phyloP scores from a whole-genome alignment of 2,329 filamentous ascomycete species.

The Talaromyces sp. region DNA sequence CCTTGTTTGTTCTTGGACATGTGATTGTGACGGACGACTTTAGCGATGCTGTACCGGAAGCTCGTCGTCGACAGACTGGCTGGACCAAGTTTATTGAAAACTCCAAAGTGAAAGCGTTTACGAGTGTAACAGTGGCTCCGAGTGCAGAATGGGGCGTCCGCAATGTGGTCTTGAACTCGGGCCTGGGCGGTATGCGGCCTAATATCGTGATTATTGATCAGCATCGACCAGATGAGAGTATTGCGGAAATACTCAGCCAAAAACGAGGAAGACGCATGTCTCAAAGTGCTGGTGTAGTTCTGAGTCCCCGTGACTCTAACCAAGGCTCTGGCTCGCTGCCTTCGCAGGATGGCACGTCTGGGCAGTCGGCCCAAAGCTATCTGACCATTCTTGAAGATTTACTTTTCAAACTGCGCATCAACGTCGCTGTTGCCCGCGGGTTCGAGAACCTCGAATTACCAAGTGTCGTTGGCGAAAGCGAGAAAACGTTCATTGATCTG shows the following conservation, averaged over 20 bases:
- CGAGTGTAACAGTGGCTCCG: constrained; percentile 79
- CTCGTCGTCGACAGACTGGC: constrained; percentile 70
- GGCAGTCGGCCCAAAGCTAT: constrained; percentile 60
- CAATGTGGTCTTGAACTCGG: constrained; percentile 75
- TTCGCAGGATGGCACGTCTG: constrained; percentile 42
- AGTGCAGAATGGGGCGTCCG: constrained; percentile 78
- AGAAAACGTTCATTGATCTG: constrained; percentile 76
- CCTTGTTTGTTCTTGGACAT: constrained; percentile 77
- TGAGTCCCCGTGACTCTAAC: constrained; percentile 46
- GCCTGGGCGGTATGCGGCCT: constrained; percentile 79
- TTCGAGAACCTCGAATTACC: constrained; percentile 74
- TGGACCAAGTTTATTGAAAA: constrained; percentile 87
- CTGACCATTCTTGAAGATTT: constrained; percentile 80
- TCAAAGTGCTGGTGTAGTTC: constrained; percentile 16
- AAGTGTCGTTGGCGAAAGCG: constrained; percentile 50
- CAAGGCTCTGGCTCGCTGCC: neutral
- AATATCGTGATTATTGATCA: constrained; percentile 83
- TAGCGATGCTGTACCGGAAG: constrained; percentile 70
- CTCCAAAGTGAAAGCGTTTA: constrained; percentile 81
- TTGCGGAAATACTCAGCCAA: constrained; percentile 52
- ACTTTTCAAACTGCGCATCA: constrained; percentile 70
- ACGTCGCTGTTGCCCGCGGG: constrained; percentile 77
- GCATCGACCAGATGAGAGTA: constrained; percentile 56
- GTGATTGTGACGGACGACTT: constrained; percentile 86
- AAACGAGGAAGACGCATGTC: constrained; percentile 25